Evolutionary conservation across 2,329 filamentous ascomycete species (phyloP), one percentile per base, ranked within the genome.

Genomic region (Fusarium dlaminii): DNA sequence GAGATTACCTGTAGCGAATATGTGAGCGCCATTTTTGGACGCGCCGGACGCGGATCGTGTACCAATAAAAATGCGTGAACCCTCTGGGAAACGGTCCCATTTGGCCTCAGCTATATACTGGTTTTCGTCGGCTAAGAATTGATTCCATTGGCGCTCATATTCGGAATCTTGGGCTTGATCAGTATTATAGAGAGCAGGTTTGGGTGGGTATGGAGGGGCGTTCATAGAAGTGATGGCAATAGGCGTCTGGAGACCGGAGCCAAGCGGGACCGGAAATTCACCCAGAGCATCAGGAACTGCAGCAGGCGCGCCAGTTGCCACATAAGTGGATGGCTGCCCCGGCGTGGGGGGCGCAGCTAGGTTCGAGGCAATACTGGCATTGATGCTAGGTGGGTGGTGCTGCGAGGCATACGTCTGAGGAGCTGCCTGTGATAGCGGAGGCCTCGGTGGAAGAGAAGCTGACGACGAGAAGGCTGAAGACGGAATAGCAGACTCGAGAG

Each of bases 31-130:
- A 27, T 66, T 70, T 73, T 79, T 78, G 72, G 72, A 75, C 69
- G 73, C 75, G 69, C 72, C 78, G 72, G 76, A 75, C 69, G 72
- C 63, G 66, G 70, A 68, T 69, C 52, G 79, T 89, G 80, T 87
- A 94, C 93, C 94, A 80, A 96, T 94, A 79, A 96, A 96, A 58
- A 96, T 87, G 68, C 94, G 88, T 24, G 93, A 95, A 9, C 92
- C 92, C 59, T 91, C 87, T 0, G 94, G 93, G 78, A 96, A 96
- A 71, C 91, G 89, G 77, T 95, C 93, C 93, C 93, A 96, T 77
- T 93, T 90, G 36, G 92, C 93, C 78, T 95, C 93, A 0, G 90
- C 90, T 76, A 94, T 93, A 81, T 94, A 94, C 74, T 88, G 89
- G 70, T 92, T 88, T 82, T 96, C 94, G 74, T 94, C 90, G 45